Evolutionary conservation across 2,329 filamentous ascomycete species (phyloP).

Genomic region (Furcasterigmium sp.): DNA sequence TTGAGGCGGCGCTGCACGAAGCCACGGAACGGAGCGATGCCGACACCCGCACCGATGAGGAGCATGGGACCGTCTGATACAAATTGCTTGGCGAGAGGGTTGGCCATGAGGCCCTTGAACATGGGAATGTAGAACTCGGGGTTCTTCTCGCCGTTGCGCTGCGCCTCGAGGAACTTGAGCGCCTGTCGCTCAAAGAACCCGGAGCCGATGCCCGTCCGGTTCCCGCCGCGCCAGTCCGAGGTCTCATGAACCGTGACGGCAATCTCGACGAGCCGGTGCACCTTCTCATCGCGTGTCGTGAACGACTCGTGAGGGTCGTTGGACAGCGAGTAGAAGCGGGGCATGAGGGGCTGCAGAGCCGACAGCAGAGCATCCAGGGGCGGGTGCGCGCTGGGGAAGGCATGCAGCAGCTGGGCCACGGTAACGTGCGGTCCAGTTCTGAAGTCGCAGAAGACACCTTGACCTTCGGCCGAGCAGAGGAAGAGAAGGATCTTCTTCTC

Average conservation of each 20-base stretch:
- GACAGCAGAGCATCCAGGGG: slow-evolving; percentile 78
- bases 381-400: slow-evolving; percentile 88
- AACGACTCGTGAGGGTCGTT: slow-evolving; percentile 85
- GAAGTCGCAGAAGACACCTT: slow-evolving; percentile 89
- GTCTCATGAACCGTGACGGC: slow-evolving; percentile 95
- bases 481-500: slow-evolving; percentile 88
- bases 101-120: slow-evolving; percentile 98
- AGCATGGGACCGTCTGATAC: slow-evolving; percentile 95
- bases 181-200: slow-evolving; percentile 91
- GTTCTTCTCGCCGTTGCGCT: slow-evolving; percentile 50
- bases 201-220: slow-evolving; percentile 80
- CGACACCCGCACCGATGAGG: slow-evolving; percentile 91
- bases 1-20: slow-evolving; percentile 93
- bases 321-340: slow-evolving; percentile 95
- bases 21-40: slow-evolving; percentile 93
- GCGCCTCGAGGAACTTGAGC: slow-evolving; percentile 62
- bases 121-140: slow-evolving; percentile 78
- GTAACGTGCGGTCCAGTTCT: slow-evolving; percentile 85
- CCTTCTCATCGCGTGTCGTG: slow-evolving; percentile 61
- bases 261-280: slow-evolving; percentile 82
- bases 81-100: slow-evolving; percentile 88
- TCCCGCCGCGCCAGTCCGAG: slow-evolving; percentile 67
- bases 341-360: slow-evolving; percentile 84
- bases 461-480: slow-evolving; percentile 83
- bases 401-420: slow-evolving; percentile 77